phyloP scores from a whole-genome alignment of 306 rosid species.

The Vigna reflexopilosa region DNA sequence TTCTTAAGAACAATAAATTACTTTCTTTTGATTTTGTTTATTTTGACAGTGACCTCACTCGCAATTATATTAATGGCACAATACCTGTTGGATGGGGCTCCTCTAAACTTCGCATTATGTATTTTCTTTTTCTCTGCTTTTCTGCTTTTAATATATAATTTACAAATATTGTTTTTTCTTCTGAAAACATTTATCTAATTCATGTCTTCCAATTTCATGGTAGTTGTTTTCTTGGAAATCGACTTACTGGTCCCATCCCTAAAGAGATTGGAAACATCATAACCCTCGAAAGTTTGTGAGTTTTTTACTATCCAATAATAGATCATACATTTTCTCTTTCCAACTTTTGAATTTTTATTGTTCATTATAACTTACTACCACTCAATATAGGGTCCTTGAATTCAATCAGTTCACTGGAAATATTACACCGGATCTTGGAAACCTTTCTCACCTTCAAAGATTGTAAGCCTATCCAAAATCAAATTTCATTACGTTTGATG shows the following conservation, averaged over 20 bases:
- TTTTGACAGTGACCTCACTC: slow-evolving; percentile 50
- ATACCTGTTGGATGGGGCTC: slow-evolving; percentile 60
- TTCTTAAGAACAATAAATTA: background rate
- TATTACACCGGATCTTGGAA: slow-evolving; percentile 59
- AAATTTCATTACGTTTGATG: no score
- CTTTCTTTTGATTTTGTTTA: background rate
- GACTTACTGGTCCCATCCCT: slow-evolving; percentile 61
- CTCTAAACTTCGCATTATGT: background rate
- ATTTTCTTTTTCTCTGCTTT: background rate
- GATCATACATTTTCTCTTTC: background rate
- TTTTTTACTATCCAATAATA: background rate
- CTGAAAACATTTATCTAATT: background rate
- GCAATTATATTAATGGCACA: slow-evolving; percentile 57
- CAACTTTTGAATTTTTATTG: background rate
- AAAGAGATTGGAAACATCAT: slow-evolving; percentile 47
- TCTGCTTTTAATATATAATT: background rate
- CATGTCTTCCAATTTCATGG: background rate
- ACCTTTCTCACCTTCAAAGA: slow-evolving; percentile 45
- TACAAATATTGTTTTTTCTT: background rate
- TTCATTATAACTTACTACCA: background rate
- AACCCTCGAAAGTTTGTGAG: slow-evolving; percentile 56
- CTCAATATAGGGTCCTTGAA: slow-evolving; percentile 52
- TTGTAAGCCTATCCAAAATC: slow-evolving; percentile 44
- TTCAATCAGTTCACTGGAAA: slow-evolving; percentile 54
- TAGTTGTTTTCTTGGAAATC: slow-evolving; percentile 63